Base-by-base conservation (phyloP, 2,329 filamentous ascomycete genomes). In the Aspergillus japonicus region DNA sequence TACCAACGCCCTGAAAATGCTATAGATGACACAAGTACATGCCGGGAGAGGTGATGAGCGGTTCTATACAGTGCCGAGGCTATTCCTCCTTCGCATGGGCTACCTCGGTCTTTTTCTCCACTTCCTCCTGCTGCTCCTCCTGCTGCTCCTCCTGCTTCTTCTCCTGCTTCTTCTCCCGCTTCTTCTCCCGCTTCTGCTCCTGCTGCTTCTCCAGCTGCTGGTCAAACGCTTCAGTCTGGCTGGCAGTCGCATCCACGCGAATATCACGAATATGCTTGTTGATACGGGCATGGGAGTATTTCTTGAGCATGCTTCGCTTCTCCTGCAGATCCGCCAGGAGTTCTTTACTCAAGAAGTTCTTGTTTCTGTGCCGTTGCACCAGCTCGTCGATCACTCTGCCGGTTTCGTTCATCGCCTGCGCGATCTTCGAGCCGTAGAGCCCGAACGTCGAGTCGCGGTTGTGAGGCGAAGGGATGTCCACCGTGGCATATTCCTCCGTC, bases 261-360 rank as follows among this genome's bases (percentile, higher is more conserved):
- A 47, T 33, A 2, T 16, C 50, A 14, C 52, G 47, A 58, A 66
- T 68, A 19, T 61, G 59, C 12, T 59, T 47, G 14, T 65, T 57
- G 8, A 67, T 57, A 14, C 67, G 58, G 11, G 61, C 48, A 1
- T 68, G 62, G 2, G 73, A 76, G 51, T 74, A 77, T 29, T 65
- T 70, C 47, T 66, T 69, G 59, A 77, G 50, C 33, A 66, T 59
- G 10, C 63, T 60, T n/a, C 71, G 68, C 16, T 73, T 67, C 7
- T 64, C 47, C 33, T 66, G n/a, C 16, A 74, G 59, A 6, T 57
- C 35, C 33, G 68, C 57, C 21, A 66, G 66, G 42, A 68, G 66
- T 1, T 61, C 58, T 44, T 73, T 71, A 6, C 70, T 57, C 8
- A 74, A 56, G 1, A 63, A 62, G 24, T 44, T 44, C 14, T n/a